Evolutionary conservation across 176 grass and related monocot genomes (phyloP).

Genomic region (Saccharum officinarum): DNA sequence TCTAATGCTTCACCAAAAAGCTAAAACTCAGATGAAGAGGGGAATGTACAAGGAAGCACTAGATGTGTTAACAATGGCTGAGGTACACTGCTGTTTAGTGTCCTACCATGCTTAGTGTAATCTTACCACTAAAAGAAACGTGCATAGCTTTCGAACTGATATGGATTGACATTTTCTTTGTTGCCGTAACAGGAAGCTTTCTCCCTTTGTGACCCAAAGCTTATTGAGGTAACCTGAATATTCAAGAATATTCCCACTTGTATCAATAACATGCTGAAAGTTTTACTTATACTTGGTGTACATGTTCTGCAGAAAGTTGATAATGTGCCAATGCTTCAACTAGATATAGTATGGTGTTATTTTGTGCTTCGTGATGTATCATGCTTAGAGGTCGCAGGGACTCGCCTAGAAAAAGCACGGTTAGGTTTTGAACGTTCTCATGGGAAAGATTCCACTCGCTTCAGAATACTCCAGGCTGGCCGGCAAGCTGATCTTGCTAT

Average conservation of each 20-base stretch:
- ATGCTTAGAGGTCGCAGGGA: conserved; percentile 63
- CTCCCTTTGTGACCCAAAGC: conserved; percentile 74
- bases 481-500: conserved; percentile 78
- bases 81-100: conserved; percentile 54
- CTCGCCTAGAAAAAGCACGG: conserved; percentile 62
- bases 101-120: background rate
- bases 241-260: conserved; percentile 9
- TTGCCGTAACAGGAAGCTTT: conserved; percentile 79
- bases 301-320: conserved; percentile 75
- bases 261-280: conserved; percentile 24
- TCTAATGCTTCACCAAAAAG: conserved; percentile 90
- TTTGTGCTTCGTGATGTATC: conserved; percentile 91
- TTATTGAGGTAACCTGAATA: conserved; percentile 79
- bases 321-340: conserved; percentile 93
- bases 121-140: background rate
- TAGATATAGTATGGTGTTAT: conserved; percentile 98
- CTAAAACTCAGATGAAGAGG: conserved; percentile 72
- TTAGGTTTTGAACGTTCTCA: conserved; percentile 80
- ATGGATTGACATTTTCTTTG: background rate
- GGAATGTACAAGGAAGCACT: conserved; percentile 71
- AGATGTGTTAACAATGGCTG: conserved; percentile 81
- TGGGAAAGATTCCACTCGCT: conserved; percentile 85
- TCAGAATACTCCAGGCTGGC: conserved; percentile 74
- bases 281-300: conserved; percentile 27
- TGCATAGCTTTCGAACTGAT: background rate